Base-by-base conservation (phyloP, 768 basidiomycete genomes). In the Pilatotrama ljubarskyi region DNA sequence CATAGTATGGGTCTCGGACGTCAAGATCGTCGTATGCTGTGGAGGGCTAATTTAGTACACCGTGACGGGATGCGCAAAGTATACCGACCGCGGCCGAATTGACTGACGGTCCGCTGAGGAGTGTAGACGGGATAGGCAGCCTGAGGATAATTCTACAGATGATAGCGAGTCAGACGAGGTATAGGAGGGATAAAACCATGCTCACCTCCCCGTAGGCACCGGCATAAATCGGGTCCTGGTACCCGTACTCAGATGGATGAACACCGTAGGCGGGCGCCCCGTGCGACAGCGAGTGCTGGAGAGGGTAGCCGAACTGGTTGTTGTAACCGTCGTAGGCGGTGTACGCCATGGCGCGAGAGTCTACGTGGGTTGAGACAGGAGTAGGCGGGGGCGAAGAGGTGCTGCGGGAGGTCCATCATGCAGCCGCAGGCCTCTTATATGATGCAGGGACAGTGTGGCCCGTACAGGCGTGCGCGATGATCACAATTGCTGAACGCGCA, bases 11-110 rank as follows among this genome's bases (percentile, higher is more conserved):
- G 40, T 86, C 83, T 26, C 72, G 69, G 38, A 77, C 56, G 18
- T 77, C 78, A 42, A 80, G 64, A 62, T 86, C 83, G 58, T 87
- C 86, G 69, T 85, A 86, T 20, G 81, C 81, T 84, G 52, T 35
- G 1, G 7, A 13, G 20, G 40, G 51, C 22, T 42, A 22, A 29
- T 20, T 62, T 13, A 60, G 49, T 41, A 50, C 57, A 24, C 46
- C 17, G 26, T n/a, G n/a, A n/a, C n/a, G 42, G 44, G 37, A 55
- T 51, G 47, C 1, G 1, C 24, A 3, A 10, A 18, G 20, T 58
- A 75, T 9, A 61, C 60, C 48, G 3, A 68, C 69, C 64, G 41
- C 59, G 50, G 37, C 55, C 55, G 35, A 66, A 69, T 36, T 64
- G 65, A 52, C 70, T 72, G 17, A 65, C 48, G 18, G 66, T 61